Base-by-base conservation (phyloP, 208 protist species). In the Dictyostelium gargantuum region DNA sequence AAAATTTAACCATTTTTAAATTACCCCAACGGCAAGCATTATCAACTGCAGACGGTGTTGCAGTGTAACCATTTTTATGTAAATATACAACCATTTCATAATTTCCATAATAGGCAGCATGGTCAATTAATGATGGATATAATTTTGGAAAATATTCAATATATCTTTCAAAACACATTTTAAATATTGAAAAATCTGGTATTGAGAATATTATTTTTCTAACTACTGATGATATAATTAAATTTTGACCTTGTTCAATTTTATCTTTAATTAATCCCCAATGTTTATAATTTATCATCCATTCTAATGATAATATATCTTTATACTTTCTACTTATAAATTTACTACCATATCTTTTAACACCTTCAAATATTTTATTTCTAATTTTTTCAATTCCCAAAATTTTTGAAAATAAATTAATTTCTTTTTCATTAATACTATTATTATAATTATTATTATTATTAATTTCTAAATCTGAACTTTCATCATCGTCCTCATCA, bases 231-330 rank as follows among this genome's bases (percentile, higher is more conserved):
- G 63, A 70, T 26, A 70, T 70, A 5, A 70, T 70, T 6, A 70
- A 42, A 70, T 70, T 42, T 4, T 42, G 32, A 70, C 63, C 63
- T 42, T 70, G n/a, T 42, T 42, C 3, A 42, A 75, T 46, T n/a
- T 46, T 40, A 48, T 75, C 70, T 75, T 75, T 75, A 10, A 75
- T 75, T 40, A 75, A 46, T 46, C 70, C 70, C 70, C 70, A 75
- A 75, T 75, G 70, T 29, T 46, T 46, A 46, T 75, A n/a, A 44
- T 46, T 48, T 21, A 75, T 46, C 32, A 75, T 75, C 70, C 32
- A 48, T 46, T 75, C 70, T 8, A 75, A 29, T 48, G 70, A 40
- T 48, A 48, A 48, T 32, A 48, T 48, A 46, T 75, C 70, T n/a
- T 46, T 29, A 75, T 75, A 75, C 13, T 75, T 75, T 75, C 32